Percentiles rank a stretch among this genome's conserved stretches.
Conservation (phyloP, 768 basidiomycete species). For the Auricularia sp. region DNA sequence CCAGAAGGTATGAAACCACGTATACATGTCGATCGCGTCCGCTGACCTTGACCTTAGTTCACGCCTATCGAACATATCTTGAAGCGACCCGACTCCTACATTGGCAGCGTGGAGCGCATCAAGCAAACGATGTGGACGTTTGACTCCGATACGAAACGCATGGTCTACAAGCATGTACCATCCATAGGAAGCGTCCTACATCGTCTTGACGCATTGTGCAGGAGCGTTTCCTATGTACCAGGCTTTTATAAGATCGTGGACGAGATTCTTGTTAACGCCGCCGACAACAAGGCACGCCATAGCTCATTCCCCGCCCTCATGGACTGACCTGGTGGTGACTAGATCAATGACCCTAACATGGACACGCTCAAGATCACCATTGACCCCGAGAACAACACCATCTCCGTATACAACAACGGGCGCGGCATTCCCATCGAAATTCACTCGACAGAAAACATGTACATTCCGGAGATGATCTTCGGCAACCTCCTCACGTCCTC, state of each 20-base stretch:
- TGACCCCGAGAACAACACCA: slow-evolving; percentile 70
- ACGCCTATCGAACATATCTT: slow-evolving; percentile 92
- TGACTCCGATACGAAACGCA: slow-evolving; percentile 72
- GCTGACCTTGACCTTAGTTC: slow-evolving; percentile 43
- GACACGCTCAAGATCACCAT: slow-evolving; percentile 83
- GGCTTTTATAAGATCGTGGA: slow-evolving; percentile 99
- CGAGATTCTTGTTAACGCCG: slow-evolving; percentile 97
- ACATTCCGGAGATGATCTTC: slow-evolving; percentile 96
- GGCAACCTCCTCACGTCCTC: slow-evolving; percentile 89
- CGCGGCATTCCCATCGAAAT: slow-evolving; percentile 95
- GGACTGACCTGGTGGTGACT: background rate
- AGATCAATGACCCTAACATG: slow-evolving; percentile 93
- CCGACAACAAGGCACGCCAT: slow-evolving; percentile 88
- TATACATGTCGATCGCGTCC: background rate
- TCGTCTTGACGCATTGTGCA: slow-evolving; percentile 8
- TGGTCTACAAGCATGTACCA: slow-evolving; percentile 64
- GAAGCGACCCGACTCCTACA: slow-evolving; percentile 88
- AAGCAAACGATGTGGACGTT: slow-evolving; percentile 91
- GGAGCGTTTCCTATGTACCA: slow-evolving; percentile 69
- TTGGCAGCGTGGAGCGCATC: slow-evolving; percentile 87
- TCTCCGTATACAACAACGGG: slow-evolving; percentile 94
- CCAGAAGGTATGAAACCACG: slow-evolving; percentile 54
- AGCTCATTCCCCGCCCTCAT: background rate
- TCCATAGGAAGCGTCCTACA: background rate
- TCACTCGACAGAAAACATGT: slow-evolving; percentile 85